Evolutionary conservation across 768 basidiomycete genomes (phyloP), one percentile per base, ranked within the genome.

Genomic region (Hygrophorus russula): DNA sequence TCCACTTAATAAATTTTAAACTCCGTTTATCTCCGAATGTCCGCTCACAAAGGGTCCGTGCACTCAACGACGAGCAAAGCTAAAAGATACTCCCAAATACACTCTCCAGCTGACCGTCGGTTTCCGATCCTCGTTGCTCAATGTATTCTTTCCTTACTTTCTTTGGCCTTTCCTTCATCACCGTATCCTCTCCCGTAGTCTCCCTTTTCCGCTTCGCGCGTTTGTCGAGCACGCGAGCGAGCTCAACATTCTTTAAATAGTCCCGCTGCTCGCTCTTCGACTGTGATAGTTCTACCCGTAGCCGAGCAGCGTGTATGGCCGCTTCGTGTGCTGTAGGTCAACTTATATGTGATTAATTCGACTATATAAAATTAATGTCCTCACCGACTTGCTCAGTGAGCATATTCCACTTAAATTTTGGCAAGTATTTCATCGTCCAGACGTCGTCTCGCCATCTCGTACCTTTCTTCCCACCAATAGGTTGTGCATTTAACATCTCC

Each of bases 341-440:
- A 6, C 4, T 7, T 12, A 37, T 29, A 27, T 32, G 19, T 41
- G 8, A 40, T 13, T 36, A 44, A 9, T 33, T 20, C 15, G 30
- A 6, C 14, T 1, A 36, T 31, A 35, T 14, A 37, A 15, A 42
- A 33, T 27, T 34, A 36, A 14, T 31, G 36, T 31, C 73, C 92
- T 60, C 57, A 94, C 94, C 91, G 53, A 99, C 82, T 73, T 97
- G 94, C 62, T 98, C 96, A 5, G 90, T 93, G 46, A 99, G 68
- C 94, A 96, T 96, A 62, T 85, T 80, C 96, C 96, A 99, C 55
- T 93, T 96, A 71, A 98, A 99, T 55, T 80, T 85, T 7, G 93
- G 93, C 46, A 99, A 67, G 59, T 99, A 99, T 58, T 94, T 94
- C 91, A 98, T 94, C 45, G 96, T 97, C 96, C 96, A 99, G 6